Evolutionary conservation across 2,329 filamentous ascomycete genomes (phyloP), one percentile per base, ranked within the genome.

Genomic region (Sporothrix luriei): DNA sequence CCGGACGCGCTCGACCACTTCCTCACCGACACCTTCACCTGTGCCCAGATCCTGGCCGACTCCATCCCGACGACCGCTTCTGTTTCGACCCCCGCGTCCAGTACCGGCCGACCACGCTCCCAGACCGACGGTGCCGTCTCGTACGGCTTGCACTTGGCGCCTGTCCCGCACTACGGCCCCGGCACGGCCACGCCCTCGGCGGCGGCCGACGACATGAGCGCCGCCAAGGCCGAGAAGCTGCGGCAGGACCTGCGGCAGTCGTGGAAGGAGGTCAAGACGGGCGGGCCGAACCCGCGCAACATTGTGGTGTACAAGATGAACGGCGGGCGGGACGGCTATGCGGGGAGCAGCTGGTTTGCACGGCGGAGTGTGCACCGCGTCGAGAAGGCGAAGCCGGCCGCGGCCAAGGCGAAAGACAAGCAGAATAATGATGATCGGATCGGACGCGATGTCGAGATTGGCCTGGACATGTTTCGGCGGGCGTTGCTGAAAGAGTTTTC

Each of bases 341-440:
- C 92, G 49, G 90, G 90, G 73, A 94, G 94, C 2, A 85, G 91
- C 9, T 98, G 94, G 94, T 98, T 97, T 79, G 92, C 92, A 29
- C 83, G 94, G 69, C 84, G 91, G 64, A 97, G 93, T 77, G 84
- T 97, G 24, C 93, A 97, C 76, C 24, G 54, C 7, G n/a, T n/a
- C 1, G 66, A 54, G 4, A 51, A 38, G 68, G 29, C 29, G 2
- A 48, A 51, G 59, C 48, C 49, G 14, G 40, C n/a, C 33, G 33
- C 33, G 65, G 33, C 21, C 5, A 40, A 29, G 46, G 0, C 14
- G 16, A 38, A n/a, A 6, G 11, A 5, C 57, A 46, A 38, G 3
- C n/a, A 40, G 16, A n/a, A n/a, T n/a, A n/a, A n/a, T n/a, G n/a
- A n/a, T n/a, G 54, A 11, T 2, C 10, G 24, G 19, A n/a, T 14